Conservation (phyloP, 2,329 filamentous ascomycete species). For the Fusarium tanahbumbuense region DNA sequence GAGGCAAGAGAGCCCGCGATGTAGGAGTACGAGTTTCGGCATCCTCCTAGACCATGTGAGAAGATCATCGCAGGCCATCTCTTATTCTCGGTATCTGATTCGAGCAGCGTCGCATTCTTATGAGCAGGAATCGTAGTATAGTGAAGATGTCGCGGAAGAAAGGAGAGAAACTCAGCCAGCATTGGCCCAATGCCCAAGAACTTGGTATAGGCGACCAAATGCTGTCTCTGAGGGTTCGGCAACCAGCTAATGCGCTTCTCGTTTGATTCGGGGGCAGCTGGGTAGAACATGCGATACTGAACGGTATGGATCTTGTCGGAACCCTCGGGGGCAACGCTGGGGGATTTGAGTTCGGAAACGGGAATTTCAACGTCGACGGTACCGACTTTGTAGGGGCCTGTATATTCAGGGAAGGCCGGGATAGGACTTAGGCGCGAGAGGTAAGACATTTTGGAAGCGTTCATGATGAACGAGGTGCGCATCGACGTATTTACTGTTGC, state of each 20-base stretch:
- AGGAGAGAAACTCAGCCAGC: conserved; percentile 69
- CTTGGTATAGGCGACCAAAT: conserved; percentile 79
- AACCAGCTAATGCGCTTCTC: conserved; percentile 79
- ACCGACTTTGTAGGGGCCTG: conserved; percentile 76
- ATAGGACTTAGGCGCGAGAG: conserved; percentile 73
- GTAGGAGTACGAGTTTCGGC: conserved; percentile 87
- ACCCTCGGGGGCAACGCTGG: conserved; percentile 64
- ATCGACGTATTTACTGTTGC: not conserved
- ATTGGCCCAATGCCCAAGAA: conserved; percentile 76
- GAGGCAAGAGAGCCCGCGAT: conserved; percentile 82
- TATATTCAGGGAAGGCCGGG: conserved; percentile 79
- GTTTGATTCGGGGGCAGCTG: conserved; percentile 65
- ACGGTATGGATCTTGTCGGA: conserved; percentile 74
- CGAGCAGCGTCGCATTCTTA: conserved; percentile 75
- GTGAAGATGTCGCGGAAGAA: conserved; percentile 76
- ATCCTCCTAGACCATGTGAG: conserved; percentile 86
- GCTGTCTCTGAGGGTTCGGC: conserved; percentile 78
- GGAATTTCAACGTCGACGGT: conserved; percentile 84
- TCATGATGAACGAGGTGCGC: conserved; percentile 28
- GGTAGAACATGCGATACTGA: conserved; percentile 86
- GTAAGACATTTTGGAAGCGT: conserved; percentile 57
- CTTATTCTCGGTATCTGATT: conserved; percentile 58
- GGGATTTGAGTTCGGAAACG: conserved; percentile 66
- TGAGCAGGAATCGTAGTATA: conserved; percentile 78
- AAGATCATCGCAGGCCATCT: conserved; percentile 87